phyloP scores from a whole-genome alignment of 805 yeast species.

The Vanderwaltozyma tropicalis region DNA sequence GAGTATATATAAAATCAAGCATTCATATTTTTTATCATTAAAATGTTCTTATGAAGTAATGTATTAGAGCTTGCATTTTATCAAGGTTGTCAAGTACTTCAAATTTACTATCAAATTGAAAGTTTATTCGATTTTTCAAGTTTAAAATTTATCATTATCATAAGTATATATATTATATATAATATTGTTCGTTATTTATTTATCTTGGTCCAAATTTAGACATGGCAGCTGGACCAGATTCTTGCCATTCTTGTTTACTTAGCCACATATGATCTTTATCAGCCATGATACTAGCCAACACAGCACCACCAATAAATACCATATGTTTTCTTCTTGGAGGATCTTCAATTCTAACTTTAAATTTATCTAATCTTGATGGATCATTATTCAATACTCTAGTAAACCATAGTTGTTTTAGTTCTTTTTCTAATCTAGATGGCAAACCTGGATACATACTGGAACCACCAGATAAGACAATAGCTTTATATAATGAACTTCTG shows the following conservation, averaged over 20 bases:
- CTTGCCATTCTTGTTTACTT: slow-evolving; percentile 93
- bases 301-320: slow-evolving; percentile 99
- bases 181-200: no score
- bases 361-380: slow-evolving; percentile 75
- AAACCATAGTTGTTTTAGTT: slow-evolving; percentile 92
- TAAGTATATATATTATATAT: no score
- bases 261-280: slow-evolving; percentile 99
- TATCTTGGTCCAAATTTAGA: slow-evolving; percentile 87
- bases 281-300: slow-evolving; percentile 93
- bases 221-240: slow-evolving; percentile 80
- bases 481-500: slow-evolving; percentile 77
- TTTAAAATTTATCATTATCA: no score
- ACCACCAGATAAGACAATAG: slow-evolving; percentile 93
- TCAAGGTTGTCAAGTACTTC: no score
- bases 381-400: slow-evolving; percentile 80
- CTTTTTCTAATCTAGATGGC: slow-evolving; percentile 91
- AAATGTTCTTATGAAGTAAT: neutral
- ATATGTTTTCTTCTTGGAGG: slow-evolving; percentile 98
- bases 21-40: neutral
- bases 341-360: slow-evolving; percentile 93
- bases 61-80: no score
- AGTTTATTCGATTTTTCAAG: no score
- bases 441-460: slow-evolving; percentile 98
- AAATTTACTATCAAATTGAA: no score
- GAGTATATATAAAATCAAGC: neutral